Base-by-base conservation (phyloP, 176 grass and related monocot species). In the Triticum aestivum region DNA sequence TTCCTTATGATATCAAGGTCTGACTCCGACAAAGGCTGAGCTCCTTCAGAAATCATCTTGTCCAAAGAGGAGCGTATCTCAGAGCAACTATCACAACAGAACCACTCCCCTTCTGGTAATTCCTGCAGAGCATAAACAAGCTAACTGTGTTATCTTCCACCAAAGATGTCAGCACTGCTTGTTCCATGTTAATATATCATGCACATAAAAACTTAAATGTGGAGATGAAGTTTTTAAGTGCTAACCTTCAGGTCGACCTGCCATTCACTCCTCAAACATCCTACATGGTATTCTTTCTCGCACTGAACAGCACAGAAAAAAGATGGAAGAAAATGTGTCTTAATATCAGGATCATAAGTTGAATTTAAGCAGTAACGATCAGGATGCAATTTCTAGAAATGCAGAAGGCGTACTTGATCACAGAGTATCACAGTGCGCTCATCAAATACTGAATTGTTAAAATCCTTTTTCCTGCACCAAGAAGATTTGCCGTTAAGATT, bases 391-490 rank as follows among this genome's bases (percentile, higher is more conserved):
- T 39, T 12, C 9, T 49, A 75, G 26, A 65, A 83, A 73, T 64
- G 84, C 35, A 77, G 35, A 63, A 78, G 38, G 23, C 86, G 88
- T 94, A 98, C 96, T 84, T 98, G 96, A 38, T 98, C 96, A 85
- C 96, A 98, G 20, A 98, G 92, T 88, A 98, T 95, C 79, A 98
- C 96, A 29, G 96, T 98, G 21, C 96, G 96, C 76, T 93, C 92
- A 94, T 96, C 96, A 91, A 98, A 98, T 79, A 88, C 86, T 32
- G 88, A 82, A 83, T 94, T 93, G 68, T 91, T 92, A 73, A 98
- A 98, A 87, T 98, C 96, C 87, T 95, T 92, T 80, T 88, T 80
- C 88, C 96, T 98, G 92, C 82, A 94, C 4, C 84, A 56, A 75
- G 20, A 91, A 91, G 65, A 5, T 80, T 83, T n/a, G 44, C 17